Conservation (phyloP, 768 basidiomycete genomes). For the Tulasnella sp. region DNA sequence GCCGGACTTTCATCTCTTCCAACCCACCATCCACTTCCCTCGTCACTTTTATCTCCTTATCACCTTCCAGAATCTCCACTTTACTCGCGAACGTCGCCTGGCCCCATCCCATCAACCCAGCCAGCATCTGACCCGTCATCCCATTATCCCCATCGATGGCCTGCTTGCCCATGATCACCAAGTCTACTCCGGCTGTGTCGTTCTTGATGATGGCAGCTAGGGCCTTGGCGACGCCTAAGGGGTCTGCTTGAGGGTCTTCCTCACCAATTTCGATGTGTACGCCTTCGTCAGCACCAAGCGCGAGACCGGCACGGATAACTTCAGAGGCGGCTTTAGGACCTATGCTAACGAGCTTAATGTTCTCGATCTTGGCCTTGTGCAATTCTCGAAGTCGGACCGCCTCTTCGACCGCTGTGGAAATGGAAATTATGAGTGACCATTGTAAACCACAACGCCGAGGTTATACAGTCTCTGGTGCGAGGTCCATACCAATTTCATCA, state of each 20-base stretch:
- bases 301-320: slow-evolving; percentile 88
- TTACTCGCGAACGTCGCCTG: slow-evolving; percentile 95
- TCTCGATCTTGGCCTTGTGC: slow-evolving; percentile 62
- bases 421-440: too few relatives aligned
- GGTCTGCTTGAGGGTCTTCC: slow-evolving; percentile 60
- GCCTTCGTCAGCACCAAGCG: slow-evolving; percentile 92
- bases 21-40: slow-evolving; percentile 93
- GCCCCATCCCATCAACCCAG: slow-evolving; percentile 80
- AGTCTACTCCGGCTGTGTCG: slow-evolving; percentile 51
- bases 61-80: slow-evolving; percentile 53
- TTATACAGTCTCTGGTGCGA: neutral
- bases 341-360: slow-evolving; percentile 88
- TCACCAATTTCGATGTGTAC: slow-evolving; percentile 85
- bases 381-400: slow-evolving; percentile 88
- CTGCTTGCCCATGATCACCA: slow-evolving; percentile 96
- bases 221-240: slow-evolving; percentile 80
- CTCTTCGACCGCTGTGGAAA: slow-evolving; percentile 76
- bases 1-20: slow-evolving; percentile 63
- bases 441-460: neutral
- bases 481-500: slow-evolving; percentile 84
- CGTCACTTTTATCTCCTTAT: slow-evolving; percentile 57
- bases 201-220: slow-evolving; percentile 63
- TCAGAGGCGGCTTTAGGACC: slow-evolving; percentile 85
- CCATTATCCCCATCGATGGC: slow-evolving; percentile 95
- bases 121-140: slow-evolving; percentile 95